Evolutionary conservation across 805 yeast species (phyloP).

Genomic region (Kuraishia piskuri): DNA sequence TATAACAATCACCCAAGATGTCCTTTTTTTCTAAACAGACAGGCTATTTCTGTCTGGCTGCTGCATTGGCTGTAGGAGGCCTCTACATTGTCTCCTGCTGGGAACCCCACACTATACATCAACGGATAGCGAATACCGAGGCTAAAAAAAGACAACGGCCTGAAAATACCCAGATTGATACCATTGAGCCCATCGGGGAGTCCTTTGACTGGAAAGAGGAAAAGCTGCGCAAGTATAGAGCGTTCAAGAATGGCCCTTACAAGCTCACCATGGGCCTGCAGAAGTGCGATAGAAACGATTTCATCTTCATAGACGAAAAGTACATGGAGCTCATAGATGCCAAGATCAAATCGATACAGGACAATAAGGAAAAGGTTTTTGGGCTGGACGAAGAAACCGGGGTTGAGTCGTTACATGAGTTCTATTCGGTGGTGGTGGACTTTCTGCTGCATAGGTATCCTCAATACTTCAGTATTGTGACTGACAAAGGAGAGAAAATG

Average conservation of each 20-base stretch:
- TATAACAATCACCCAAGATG: too few relatives aligned
- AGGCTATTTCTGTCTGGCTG: too few relatives aligned
- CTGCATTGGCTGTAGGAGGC: too few relatives aligned
- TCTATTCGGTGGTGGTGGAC: constrained; percentile 32
- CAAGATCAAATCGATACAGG: constrained; percentile 24
- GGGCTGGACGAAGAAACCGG: constrained; percentile 22
- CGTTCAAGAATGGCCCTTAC: constrained; percentile 42
- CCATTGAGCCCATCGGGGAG: background rate
- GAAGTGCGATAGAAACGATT: constrained; percentile 38
- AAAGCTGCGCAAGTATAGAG: constrained; percentile 29
- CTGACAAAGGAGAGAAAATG: constrained; percentile 4
- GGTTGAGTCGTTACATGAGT: constrained; percentile 34
- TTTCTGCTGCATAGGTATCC: constrained; percentile 12
- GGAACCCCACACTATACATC: too few relatives aligned
- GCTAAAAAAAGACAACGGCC: too few relatives aligned
- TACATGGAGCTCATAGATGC: constrained; percentile 37
- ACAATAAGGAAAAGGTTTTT: constrained; percentile 23
- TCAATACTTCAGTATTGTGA: constrained; percentile 10
- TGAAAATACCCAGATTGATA: too few relatives aligned
- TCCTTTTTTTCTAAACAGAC: background rate
- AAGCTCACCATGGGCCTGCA: constrained; percentile 48
- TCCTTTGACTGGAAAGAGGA: constrained; percentile 34
- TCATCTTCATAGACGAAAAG: constrained; percentile 55
- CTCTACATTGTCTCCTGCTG: too few relatives aligned
- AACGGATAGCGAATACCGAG: too few relatives aligned